phyloP scores from a whole-genome alignment of 352 stramenopile genomes.

The Phytopythium aichiense region DNA sequence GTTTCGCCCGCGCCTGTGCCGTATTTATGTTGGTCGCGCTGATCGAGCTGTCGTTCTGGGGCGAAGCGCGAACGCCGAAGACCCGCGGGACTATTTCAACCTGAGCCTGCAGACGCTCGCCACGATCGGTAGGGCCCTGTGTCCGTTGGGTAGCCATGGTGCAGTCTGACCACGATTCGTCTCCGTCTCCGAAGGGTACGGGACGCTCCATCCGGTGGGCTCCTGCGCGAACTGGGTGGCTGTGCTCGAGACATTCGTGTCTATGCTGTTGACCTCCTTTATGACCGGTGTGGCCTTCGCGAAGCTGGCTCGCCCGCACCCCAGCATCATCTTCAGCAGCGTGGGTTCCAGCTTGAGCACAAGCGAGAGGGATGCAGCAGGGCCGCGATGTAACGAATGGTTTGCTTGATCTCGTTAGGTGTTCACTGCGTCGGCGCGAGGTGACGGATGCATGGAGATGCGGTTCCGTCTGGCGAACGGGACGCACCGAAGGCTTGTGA shows the following conservation, averaged over 20 bases:
- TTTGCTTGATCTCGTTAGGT: constrained; percentile 13
- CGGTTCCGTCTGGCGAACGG: constrained; percentile 56
- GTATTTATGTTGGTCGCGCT: neutral
- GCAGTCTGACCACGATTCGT: no score
- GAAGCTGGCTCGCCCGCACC: constrained; percentile 50
- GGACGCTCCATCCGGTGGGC: constrained; percentile 36
- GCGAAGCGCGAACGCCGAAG: constrained; percentile 8
- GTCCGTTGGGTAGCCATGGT: no score
- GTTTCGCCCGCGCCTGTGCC: neutral
- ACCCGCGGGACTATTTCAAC: constrained; percentile 49
- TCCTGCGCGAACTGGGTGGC: constrained; percentile 51
- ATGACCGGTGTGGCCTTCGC: constrained; percentile 62
- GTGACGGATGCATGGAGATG: constrained; percentile 33
- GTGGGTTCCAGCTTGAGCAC: neutral
- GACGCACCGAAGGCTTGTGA: constrained; percentile 33
- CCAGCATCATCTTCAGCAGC: constrained; percentile 49
- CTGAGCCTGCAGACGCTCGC: constrained; percentile 56
- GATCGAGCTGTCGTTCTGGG: neutral
- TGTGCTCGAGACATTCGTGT: constrained; percentile 45
- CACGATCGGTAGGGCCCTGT: constrained; percentile 31
- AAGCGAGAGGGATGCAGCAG: neutral
- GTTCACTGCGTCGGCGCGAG: constrained; percentile 35
- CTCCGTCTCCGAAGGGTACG: constrained; percentile 26
- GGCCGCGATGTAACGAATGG: neutral
- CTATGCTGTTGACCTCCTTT: constrained; percentile 54